Conservation (phyloP, 2,329 filamentous ascomycete species). For the Colletotrichum incanum region DNA sequence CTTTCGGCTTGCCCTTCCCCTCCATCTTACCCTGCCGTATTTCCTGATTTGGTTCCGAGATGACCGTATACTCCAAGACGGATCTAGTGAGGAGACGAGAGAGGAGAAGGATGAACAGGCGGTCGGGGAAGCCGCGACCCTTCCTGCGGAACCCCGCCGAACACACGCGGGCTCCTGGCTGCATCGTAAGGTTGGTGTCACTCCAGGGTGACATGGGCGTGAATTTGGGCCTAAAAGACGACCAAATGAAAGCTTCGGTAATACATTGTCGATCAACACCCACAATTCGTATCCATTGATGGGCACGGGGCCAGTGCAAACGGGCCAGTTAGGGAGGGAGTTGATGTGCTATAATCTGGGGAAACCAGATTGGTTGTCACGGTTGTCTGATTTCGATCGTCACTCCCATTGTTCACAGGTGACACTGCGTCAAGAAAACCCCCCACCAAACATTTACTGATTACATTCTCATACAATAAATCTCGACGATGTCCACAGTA, state of each 20-base stretch:
- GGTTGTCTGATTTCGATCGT: slow-evolving; percentile 36
- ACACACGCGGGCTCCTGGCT: slow-evolving; percentile 8
- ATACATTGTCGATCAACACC: slow-evolving; percentile 24
- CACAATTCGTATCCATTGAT: slow-evolving; percentile 24
- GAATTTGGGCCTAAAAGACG: slow-evolving; percentile 2
- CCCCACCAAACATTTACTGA: slow-evolving; percentile 8
- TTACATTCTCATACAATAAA: slow-evolving; percentile 1
- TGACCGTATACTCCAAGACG: neutral
- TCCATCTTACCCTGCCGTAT: neutral
- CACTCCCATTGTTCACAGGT: neutral
- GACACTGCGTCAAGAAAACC: neutral
- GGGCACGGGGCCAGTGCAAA: slow-evolving; percentile 1
- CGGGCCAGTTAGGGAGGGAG: slow-evolving; percentile 22
- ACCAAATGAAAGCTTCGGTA: slow-evolving; percentile 7
- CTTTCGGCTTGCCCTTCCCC: neutral
- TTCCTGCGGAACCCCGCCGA: slow-evolving; percentile 33
- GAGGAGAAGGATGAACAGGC: neutral
- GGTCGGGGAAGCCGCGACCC: slow-evolving; percentile 6
- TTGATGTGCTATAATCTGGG: slow-evolving; percentile 20
- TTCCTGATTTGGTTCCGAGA: neutral
- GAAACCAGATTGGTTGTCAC: slow-evolving; percentile 12
- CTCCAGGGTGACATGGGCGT: slow-evolving; percentile 8
- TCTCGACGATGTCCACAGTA: neutral
- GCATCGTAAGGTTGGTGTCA: slow-evolving; percentile 5
- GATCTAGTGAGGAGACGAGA: neutral